Evolutionary conservation across 352 stramenopile species (phyloP).

Genomic region (Phytophthora boehmeriae): DNA sequence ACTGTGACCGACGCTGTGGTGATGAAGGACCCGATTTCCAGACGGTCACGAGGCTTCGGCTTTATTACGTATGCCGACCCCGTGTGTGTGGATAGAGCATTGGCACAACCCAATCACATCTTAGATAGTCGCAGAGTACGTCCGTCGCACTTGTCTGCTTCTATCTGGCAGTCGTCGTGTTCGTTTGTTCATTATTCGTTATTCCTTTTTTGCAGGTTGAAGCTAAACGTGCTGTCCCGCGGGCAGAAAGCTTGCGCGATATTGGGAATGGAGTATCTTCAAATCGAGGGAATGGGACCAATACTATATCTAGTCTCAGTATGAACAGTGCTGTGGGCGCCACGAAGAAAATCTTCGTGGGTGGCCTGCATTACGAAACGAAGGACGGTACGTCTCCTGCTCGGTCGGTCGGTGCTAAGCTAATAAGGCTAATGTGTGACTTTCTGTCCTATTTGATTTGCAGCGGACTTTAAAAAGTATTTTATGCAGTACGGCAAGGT

Average conservation of each 20-base stretch:
- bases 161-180: background rate
- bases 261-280: conserved; percentile 46
- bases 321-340: conserved; percentile 66
- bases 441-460: conserved; percentile 8
- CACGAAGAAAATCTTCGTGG: conserved; percentile 94
- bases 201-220: conserved; percentile 70
- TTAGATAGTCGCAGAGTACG: conserved; percentile 88
- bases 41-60: conserved; percentile 90
- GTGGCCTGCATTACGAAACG: conserved; percentile 93
- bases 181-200: background rate
- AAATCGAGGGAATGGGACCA: conserved; percentile 57
- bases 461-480: conserved; percentile 92
- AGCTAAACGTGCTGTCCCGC: conserved; percentile 91
- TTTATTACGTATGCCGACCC: conserved; percentile 94
- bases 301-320: conserved; percentile 57
- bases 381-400: conserved; percentile 79
- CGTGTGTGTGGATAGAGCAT: conserved; percentile 86
- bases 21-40: conserved; percentile 94
- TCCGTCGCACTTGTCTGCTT: conserved; percentile 2
- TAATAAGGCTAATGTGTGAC: conserved; percentile 1
- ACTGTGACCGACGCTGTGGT: conserved; percentile 92
- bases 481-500: conserved; percentile 94
- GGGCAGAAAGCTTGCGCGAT: conserved; percentile 85
- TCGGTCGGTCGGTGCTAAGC: background rate
- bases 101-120: conserved; percentile 90